phyloP scores from a whole-genome alignment of 2,329 filamentous ascomycete species.

The Talaromyces rugulosus region DNA sequence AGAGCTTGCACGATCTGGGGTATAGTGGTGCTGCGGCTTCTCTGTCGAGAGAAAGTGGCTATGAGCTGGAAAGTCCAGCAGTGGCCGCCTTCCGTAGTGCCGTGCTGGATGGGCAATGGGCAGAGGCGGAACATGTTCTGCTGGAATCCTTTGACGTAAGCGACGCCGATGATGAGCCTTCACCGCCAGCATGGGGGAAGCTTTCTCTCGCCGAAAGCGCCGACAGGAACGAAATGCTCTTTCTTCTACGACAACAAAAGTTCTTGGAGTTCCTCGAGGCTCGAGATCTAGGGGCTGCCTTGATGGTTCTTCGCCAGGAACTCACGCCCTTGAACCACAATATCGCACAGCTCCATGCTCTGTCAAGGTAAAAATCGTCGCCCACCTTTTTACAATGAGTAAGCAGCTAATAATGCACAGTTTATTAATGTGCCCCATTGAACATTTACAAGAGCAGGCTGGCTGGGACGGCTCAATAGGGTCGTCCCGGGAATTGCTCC shows the following conservation, averaged over 20 bases:
- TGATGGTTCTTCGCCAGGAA: constrained; percentile 81
- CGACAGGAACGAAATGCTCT: constrained; percentile 75
- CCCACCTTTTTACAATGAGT: background rate
- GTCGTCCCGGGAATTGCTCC: constrained; percentile 66
- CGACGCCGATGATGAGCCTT: constrained; percentile 36
- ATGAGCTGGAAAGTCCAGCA: constrained; percentile 76
- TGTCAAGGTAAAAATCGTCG: constrained; percentile 60
- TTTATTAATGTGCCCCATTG: constrained; percentile 81
- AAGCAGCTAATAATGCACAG: constrained; percentile 39
- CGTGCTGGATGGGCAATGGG: constrained; percentile 76
- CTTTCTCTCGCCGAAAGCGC: constrained; percentile 72
- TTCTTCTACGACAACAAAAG: constrained; percentile 88
- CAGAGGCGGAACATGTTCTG: constrained; percentile 76
- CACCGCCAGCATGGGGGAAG: constrained; percentile 44
- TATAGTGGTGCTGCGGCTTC: constrained; percentile 72
- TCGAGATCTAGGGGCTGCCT: constrained; percentile 66
- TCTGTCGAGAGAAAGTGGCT: constrained; percentile 78
- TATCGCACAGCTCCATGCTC: constrained; percentile 68
- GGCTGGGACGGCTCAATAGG: constrained; percentile 80
- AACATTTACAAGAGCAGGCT: constrained; percentile 72
- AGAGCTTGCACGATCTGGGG: constrained; percentile 83
- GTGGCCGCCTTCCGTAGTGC: constrained; percentile 82
- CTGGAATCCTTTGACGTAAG: constrained; percentile 44
- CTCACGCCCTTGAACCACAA: constrained; percentile 82
- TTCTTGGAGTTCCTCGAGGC: constrained; percentile 85